These are phyloP conservation scores for Cenchrus americanus DNA, from an alignment of 176 grass and related monocot genomes.

Conservation along the genomic window DNA sequence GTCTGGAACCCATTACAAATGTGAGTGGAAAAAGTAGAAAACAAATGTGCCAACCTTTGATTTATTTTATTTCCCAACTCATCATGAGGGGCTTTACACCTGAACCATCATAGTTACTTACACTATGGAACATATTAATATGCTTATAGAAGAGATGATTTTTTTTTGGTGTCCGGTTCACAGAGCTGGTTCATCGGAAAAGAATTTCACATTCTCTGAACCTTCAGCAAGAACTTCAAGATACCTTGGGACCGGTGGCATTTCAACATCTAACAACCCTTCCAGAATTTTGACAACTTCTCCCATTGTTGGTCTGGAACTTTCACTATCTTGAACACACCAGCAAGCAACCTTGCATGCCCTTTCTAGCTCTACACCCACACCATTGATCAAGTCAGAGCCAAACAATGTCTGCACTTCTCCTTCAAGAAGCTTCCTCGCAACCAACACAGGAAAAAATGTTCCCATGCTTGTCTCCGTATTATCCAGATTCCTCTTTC, in stretches of 20 bases:
- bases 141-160: not conserved
- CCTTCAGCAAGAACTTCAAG: conserved; percentile 32
- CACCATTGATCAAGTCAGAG: not conserved
- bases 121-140: not conserved
- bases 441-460: conserved; percentile 39
- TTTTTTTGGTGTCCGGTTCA: not conserved
- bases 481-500: conserved; percentile 22
- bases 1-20: not conserved
- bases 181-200: not conserved
- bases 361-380: conserved; percentile 1
- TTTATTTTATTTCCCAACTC: not conserved
- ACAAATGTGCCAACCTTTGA: not conserved
- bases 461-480: not conserved
- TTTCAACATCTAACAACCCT: conserved; percentile 33
- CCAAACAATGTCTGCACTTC: not conserved
- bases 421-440: conserved; percentile 23
- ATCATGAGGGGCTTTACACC: not conserved
- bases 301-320: conserved; percentile 48
- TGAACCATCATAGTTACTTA: not conserved
- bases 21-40: not conserved
- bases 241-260: conserved; percentile 44
- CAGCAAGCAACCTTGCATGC: conserved; percentile 43
- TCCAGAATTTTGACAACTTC: conserved; percentile 43
- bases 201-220: not conserved
- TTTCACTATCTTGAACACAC: conserved; percentile 42